Conservation (phyloP, 169 alveolate genomes). For the Cryptosporidium ubiquitum region DNA sequence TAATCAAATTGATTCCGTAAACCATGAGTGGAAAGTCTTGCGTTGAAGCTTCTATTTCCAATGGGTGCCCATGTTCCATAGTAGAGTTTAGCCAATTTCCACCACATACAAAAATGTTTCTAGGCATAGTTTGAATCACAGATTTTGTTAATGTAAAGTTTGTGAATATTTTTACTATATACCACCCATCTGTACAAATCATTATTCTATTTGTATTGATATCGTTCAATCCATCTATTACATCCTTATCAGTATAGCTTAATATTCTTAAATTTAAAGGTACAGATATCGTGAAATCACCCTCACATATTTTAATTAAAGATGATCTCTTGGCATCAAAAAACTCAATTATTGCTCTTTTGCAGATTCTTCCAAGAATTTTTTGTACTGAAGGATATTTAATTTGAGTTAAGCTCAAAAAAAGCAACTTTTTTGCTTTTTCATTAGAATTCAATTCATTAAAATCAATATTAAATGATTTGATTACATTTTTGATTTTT, state of each 20-base stretch:
- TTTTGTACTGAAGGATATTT: slow-evolving; percentile 46
- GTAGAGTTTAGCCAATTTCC: slow-evolving; percentile 35
- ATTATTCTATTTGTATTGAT: neutral
- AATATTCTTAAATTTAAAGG: slow-evolving; percentile 42
- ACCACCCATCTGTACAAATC: slow-evolving; percentile 66
- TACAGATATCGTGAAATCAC: slow-evolving; percentile 56
- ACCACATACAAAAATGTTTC: slow-evolving; percentile 59
- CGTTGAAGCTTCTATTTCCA: slow-evolving; percentile 49
- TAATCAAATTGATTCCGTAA: slow-evolving; percentile 42
- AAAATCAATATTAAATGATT: neutral
- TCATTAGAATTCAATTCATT: neutral
- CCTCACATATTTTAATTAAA: slow-evolving; percentile 63
- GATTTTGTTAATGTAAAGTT: neutral
- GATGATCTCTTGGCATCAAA: slow-evolving; percentile 70
- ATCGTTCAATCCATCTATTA: slow-evolving; percentile 4
- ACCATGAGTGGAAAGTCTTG: slow-evolving; percentile 22
- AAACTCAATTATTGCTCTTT: slow-evolving; percentile 68
- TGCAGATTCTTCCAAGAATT: slow-evolving; percentile 34
- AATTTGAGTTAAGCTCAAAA: neutral
- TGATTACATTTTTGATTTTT: slow-evolving; percentile 3
- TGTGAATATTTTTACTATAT: slow-evolving; percentile 23
- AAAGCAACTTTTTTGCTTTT: neutral
- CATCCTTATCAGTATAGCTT: slow-evolving; percentile 15
- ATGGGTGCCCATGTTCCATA: slow-evolving; percentile 62
- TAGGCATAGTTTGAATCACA: neutral